These are phyloP conservation scores for Nicotiana noctiflora DNA, from an alignment of 257 asterid genomes.

Conservation along the genomic window DNA sequence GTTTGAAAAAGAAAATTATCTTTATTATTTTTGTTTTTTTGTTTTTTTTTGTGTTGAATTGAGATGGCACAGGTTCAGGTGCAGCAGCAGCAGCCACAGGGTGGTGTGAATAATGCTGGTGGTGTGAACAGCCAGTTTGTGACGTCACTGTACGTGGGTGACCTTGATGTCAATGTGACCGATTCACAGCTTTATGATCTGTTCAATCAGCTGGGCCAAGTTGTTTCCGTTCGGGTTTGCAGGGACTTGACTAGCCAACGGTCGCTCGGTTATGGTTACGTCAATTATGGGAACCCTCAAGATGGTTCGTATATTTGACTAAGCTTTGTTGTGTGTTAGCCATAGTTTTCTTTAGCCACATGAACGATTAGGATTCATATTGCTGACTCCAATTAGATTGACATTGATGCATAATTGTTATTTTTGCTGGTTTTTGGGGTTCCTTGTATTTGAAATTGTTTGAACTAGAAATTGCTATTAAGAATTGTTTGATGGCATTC, in stretches of 20 bases:
- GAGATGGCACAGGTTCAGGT: constrained; percentile 83
- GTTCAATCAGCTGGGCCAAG: constrained; percentile 80
- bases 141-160: constrained; percentile 88
- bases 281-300: constrained; percentile 65
- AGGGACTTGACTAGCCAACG: constrained; percentile 65
- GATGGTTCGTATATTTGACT: constrained; percentile 47
- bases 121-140: constrained; percentile 48
- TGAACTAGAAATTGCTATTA: not conserved
- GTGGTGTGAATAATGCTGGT: constrained; percentile 24
- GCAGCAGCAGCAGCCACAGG: constrained; percentile 54
- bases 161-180: constrained; percentile 66
- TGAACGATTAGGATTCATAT: not conserved
- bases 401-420: not conserved
- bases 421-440: not conserved
- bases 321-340: not conserved
- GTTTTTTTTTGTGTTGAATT: constrained; percentile 15
- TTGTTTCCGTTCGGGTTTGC: constrained; percentile 91
- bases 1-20: constrained; percentile 13
- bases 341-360: not conserved
- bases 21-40: not conserved
- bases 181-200: constrained; percentile 85
- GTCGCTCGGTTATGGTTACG: constrained; percentile 92
- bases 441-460: not conserved
- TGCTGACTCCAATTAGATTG: not conserved
- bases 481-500: not conserved